Evolutionary conservation across 352 stramenopile genomes (phyloP), one percentile per base, ranked within the genome.

Genomic region (Phytophthora ohioensis): DNA sequence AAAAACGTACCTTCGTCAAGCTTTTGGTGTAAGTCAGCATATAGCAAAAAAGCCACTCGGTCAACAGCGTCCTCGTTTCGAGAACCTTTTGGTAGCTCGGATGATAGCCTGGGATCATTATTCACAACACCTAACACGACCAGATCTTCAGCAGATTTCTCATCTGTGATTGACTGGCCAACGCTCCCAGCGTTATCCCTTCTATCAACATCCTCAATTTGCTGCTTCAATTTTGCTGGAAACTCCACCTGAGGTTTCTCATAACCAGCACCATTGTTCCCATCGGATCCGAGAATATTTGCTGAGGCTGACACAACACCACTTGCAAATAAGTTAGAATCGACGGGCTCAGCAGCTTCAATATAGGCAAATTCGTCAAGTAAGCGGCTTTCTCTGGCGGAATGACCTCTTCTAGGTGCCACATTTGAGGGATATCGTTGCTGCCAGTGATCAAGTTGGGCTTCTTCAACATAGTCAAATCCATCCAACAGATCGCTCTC

Each of bases 381-480:
- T 8, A 86, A 59, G 38, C 84, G 73, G 8, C 52, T 45, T 49
- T 31, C 31, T 55, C 52, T 57, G 38, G n/a, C 34, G 12, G 17
- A 15, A 38, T 59, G 27, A 36, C 5, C 35, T 17, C 42, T 8
- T 34, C 12, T 57, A n/a, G 43, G 3, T 42, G 27, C 12, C 46
- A 15, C n/a, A 55, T 47, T 45, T 5, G 17, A 11, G 32, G 10
- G 4, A 4, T 21, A 36, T 21, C 34, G 30, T 36, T 48, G 46
- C 46, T 62, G 54, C 34, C 12, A 11, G 4, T 27, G 32, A 27
- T 41, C 21, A 4, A 11, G 15, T 27, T 72, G 48, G 10, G 36
- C 59, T 5, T 45, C 46, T 46, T 87, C 80, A 21, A 84, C 39
- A 41, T 81, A 73, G 55, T 84, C 80, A 56, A 84, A 87, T 0